Evolutionary conservation across 140 eudicot genomes (phyloP), one percentile per base, ranked within the genome.

Genomic region (Senecio squalidus): DNA sequence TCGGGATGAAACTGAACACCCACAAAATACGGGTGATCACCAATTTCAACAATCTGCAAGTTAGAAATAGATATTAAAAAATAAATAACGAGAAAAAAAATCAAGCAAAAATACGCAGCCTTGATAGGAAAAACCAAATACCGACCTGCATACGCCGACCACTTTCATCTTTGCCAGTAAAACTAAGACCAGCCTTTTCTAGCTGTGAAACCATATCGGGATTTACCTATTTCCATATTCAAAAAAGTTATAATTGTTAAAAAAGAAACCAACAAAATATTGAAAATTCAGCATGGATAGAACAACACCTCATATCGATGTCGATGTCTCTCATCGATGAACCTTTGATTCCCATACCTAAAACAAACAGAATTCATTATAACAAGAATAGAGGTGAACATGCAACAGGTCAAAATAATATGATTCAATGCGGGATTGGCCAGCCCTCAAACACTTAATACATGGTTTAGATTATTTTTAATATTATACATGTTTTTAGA

Each of bases 1-100:
- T 93, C 99, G 0, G 99, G 99, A 67, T 93, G 99, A 67, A 93
- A 93, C 63, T 93, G 99, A 55, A 81, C 96, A n/a, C 90, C 99
- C 9, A 93, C 62, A 9, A 81, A 93, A 66, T 76, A 93, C 21
- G 93, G 96, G 66, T 93, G 99, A 60, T 26, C 55, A 47, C 74
- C 80, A 48, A 93, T 75, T 78, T 93, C 99, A 63, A 93, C 59
- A 31, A 93, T 80, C 99, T 92, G 88, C 66, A 68, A 28, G 5
- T 67, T 16, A 45, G 8, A 29, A 25, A 17, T 4, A 27, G 26
- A 29, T 26, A 5, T 30, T 52, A 17, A n/a, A 30, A 44, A 26
- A 18, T 5, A 34, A 33, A 33, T 2, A n/a, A 9, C 24, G 3
- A 4, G 5, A 23, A 6, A 9, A 11, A 25, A 9, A 60, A 26